Percentiles rank a stretch among this genome's conserved stretches.
Conservation (phyloP, 345 rosid species). For the Chamaenerion angustifolium region DNA sequence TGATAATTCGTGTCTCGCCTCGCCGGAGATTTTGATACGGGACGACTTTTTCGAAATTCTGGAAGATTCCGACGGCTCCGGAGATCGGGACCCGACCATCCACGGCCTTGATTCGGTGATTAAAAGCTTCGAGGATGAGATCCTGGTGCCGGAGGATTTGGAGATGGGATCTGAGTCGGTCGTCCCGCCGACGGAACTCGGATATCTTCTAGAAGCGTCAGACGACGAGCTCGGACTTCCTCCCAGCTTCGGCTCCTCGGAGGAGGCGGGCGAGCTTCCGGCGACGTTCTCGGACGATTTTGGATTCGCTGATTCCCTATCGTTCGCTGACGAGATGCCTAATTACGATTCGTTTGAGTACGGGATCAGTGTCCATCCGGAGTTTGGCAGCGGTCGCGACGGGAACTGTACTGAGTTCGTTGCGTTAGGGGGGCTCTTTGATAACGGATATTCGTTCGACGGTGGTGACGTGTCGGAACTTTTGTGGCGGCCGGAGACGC, state of each 20-base stretch:
- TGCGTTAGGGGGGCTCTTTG: conserved; percentile 46
- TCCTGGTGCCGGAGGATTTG: conserved; percentile 13
- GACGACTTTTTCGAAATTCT: conserved; percentile 42
- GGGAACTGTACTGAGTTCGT: conserved; percentile 24
- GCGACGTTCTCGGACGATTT: conserved; percentile 18
- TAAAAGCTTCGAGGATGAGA: conserved; percentile 61
- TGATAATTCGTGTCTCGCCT: conserved; percentile 4
- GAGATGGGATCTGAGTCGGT: conserved; percentile 8
- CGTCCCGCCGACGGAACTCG: conserved; percentile 41
- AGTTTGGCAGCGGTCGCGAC: conserved; percentile 3
- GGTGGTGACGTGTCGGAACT: conserved; percentile 23
- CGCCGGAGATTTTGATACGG: conserved; percentile 37
- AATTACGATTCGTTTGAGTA: conserved; percentile 35
- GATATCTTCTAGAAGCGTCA: conserved; percentile 63
- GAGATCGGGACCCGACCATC: conserved; percentile 18
- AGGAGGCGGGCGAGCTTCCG: conserved; percentile 16
- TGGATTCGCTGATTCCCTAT: conserved; percentile 19
- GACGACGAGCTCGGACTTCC: conserved; percentile 81
- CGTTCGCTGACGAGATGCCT: conserved; percentile 13
- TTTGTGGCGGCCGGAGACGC: conserved; percentile 45
- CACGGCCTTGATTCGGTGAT: conserved; percentile 62
- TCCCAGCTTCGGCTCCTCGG: conserved; percentile 22
- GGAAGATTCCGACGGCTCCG: conserved; percentile 32
- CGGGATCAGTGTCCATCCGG: conserved; percentile 17
- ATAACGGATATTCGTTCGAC: conserved; percentile 19